phyloP scores from a whole-genome alignment of 805 yeast species.

The Lipomyces mesembrius region DNA sequence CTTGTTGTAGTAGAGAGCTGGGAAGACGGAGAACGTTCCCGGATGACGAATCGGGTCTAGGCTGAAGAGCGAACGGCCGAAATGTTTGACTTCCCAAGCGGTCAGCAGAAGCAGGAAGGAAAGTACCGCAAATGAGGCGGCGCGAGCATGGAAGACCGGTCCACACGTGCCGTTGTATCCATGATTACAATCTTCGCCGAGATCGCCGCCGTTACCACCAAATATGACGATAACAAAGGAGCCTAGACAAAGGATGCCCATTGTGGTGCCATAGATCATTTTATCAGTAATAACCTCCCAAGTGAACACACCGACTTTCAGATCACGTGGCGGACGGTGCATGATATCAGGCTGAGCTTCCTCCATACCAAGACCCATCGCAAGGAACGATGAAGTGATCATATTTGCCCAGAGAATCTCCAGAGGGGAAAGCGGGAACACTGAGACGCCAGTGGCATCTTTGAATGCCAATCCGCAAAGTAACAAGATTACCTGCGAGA shows the following conservation, averaged over 20 bases:
- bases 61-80: constrained; percentile 74
- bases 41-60: constrained; percentile 50
- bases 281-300: constrained; percentile 71
- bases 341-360: constrained; percentile 67
- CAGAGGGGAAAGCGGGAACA: constrained; percentile 81
- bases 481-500: constrained; percentile 69
- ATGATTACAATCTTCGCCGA: constrained; percentile 71
- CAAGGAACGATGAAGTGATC: constrained; percentile 79
- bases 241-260: constrained; percentile 69
- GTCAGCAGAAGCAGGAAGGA: constrained; percentile 83
- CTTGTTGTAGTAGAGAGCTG: constrained; percentile 72
- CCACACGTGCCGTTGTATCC: constrained; percentile 55
- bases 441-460: constrained; percentile 67
- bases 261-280: constrained; percentile 69
- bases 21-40: constrained; percentile 44
- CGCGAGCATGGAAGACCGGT: constrained; percentile 73
- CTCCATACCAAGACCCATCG: constrained; percentile 80
- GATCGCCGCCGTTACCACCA: constrained; percentile 65
- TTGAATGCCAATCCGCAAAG: constrained; percentile 75
- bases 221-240: constrained; percentile 69
- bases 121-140: constrained; percentile 77
- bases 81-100: constrained; percentile 85
- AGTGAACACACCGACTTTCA: constrained; percentile 63
- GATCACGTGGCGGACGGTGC: constrained; percentile 66
- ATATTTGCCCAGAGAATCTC: constrained; percentile 81